Percentiles rank a stretch among this genome's conserved stretches.
Conservation (phyloP, 1,284 basidiomycete genomes). For the Rhodotorula mucilaginosa region DNA sequence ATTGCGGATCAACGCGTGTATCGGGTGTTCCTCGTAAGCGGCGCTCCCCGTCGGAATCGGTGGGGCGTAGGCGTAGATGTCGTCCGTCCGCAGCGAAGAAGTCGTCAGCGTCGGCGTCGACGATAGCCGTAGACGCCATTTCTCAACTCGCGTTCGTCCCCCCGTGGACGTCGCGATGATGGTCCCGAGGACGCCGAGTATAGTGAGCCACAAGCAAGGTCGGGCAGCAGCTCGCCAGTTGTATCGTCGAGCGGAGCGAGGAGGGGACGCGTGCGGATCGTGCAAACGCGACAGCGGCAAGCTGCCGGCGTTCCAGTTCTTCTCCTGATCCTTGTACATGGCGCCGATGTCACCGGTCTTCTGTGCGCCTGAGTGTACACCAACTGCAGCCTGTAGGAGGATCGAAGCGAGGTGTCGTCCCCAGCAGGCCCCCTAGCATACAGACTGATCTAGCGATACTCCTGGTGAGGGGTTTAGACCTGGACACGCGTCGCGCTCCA, state of each 20-base stretch:
- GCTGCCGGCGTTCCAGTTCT: no score
- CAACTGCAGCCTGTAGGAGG: no score
- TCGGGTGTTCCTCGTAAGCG: conserved; percentile 31
- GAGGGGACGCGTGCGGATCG: neutral
- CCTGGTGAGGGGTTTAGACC: no score
- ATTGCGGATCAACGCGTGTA: conserved; percentile 26
- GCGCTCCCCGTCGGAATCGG: neutral
- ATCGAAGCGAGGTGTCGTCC: no score
- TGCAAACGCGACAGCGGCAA: neutral
- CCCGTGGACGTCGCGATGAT: neutral
- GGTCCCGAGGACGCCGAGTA: neutral
- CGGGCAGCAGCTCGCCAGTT: neutral
- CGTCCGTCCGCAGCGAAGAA: neutral
- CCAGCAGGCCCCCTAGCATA: no score
- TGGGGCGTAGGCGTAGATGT: neutral
- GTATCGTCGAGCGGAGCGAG: neutral
- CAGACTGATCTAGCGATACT: no score
- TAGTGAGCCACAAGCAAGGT: neutral
- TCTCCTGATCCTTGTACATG: neutral
- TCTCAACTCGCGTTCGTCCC: neutral
- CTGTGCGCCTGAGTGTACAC: no score
- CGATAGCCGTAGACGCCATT: no score
- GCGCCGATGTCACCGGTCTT: no score
- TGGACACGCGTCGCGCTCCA: no score
- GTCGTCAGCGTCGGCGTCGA: neutral